Evolutionary conservation across 176 grass and related monocot genomes (phyloP), one percentile per base, ranked within the genome.

Genomic region (Eragrostis nindensis): DNA sequence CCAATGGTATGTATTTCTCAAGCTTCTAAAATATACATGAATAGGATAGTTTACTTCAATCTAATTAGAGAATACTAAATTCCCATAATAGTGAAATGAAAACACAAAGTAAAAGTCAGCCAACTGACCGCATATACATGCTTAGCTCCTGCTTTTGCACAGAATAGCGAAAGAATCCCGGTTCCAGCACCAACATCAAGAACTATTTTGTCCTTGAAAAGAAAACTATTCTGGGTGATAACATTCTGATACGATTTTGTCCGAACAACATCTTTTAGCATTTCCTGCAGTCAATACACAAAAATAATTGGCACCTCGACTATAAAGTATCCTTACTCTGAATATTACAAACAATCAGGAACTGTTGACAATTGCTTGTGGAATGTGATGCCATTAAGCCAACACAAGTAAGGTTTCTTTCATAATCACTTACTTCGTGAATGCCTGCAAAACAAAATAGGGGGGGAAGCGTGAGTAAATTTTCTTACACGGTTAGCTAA

Each of bases 131-230:
- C 90, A 85, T 99, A 95, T n/a, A 99, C 96, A 88, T 99, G 96
- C 80, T 93, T 99, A 36, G 92, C 96, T 85, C 96, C 92, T 47
- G 96, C 88, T 84, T 95, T 99, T 72, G 92, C 96, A 86, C 92
- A 99, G 68, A 99, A 99, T 68, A 99, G 92, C 25, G 96, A 99
- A 46, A 99, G 84, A 71, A 99, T 99, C 54, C 92, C 96, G 0
- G 96, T 99, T 36, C 96, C 96, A 2, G 96, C 96, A 11, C 96
- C 96, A 13, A 99, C 92, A 85, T 99, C 96, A 71, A 99, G 96
- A 26, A 95, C 96, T 17, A 95, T 78, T 86, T 99, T 99, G 68
- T 99, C 79, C 86, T 99, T 95, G 81, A 99, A 84, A 68, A 99
- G 90, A 88, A 95, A 99, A 62, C 45, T 74, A 65, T 88, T 99